Evolutionary conservation across 176 grass and related monocot species (phyloP), one percentile per base, ranked within the genome.

Genomic region (Typha latifolia): DNA sequence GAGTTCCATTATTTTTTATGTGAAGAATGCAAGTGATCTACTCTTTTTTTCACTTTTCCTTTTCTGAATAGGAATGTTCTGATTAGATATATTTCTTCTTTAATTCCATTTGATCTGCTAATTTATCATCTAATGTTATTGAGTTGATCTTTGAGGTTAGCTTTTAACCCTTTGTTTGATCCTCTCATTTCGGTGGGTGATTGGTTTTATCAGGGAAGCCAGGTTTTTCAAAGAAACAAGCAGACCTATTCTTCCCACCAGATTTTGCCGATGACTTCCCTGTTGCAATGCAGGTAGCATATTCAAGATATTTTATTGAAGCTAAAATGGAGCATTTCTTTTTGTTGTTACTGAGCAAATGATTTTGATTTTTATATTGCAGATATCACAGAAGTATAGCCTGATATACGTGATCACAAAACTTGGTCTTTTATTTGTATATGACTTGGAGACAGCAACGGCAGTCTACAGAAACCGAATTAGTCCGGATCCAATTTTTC

Each of bases 381-480:
- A 99, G 94, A 84, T 99, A 49, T 99, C 94, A 19, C 94, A 93
- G 57, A 99, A 99, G 72, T 99, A 99, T 82, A 83, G 89, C 32
- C 82, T 99, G 69, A 66, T 90, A 63, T 99, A 85, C 80, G 94
- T 99, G 65, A 92, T 97, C 73, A 97, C 89, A 53, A 97, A 97
- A 72, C 85, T 97, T 71, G 94, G 94, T 14, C 73, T 97, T 77
- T 66, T 97, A 64, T 97, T 97, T 82, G 94, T 97, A 67, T 92
- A 97, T 86, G 94, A 92, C 77, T 72, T 97, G 81, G 94, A 97
- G 80, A 92, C 94, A 48, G 89, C 89, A 12, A 65, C 89, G 31
- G 94, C 94, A 72, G 94, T 97, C 64, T 97, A 97, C 66, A 92
- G 94, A 87, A 97, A 97, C 79, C 77, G 94, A 77, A 97, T 97